phyloP scores from a whole-genome alignment of 2,329 filamentous ascomycete genomes.

The Aspergillus unguis region DNA sequence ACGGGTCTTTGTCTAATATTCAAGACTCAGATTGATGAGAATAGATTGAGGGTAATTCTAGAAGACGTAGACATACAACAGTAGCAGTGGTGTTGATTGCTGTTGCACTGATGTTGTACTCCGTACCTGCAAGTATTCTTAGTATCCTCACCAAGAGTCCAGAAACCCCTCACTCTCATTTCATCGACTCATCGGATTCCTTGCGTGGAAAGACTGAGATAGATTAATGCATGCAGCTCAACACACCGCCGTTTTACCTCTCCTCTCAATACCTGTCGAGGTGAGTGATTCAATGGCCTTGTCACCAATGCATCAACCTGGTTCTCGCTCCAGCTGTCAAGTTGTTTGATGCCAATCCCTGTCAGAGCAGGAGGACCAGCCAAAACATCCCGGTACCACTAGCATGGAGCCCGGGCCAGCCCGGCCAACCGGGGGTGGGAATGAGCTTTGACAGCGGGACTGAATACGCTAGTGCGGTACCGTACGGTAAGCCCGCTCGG shows the following conservation, averaged over 20 bases:
- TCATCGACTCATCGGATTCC: no score
- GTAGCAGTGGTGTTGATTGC: no score
- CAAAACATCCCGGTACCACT: constrained; percentile 2
- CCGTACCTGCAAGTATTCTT: no score
- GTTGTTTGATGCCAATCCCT: background rate
- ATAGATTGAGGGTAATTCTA: no score
- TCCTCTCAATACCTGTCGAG: no score
- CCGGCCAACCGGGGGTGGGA: background rate
- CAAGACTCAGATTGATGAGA: no score
- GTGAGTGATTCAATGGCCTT: background rate
- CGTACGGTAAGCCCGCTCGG: background rate
- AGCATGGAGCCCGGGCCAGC: background rate
- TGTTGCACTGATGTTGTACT: no score
- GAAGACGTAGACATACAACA: no score
- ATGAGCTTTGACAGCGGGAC: background rate
- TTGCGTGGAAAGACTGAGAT: background rate
- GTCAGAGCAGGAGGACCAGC: background rate
- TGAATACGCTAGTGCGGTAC: constrained; percentile 2
- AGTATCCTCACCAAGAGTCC: no score
- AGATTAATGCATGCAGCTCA: background rate
- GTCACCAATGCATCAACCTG: background rate
- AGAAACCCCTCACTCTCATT: no score
- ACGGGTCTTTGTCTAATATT: no score
- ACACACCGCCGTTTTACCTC: background rate
- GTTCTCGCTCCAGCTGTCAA: background rate